Base-by-base conservation (phyloP, 2,329 filamentous ascomycete genomes). In the Venturia carpophila region DNA sequence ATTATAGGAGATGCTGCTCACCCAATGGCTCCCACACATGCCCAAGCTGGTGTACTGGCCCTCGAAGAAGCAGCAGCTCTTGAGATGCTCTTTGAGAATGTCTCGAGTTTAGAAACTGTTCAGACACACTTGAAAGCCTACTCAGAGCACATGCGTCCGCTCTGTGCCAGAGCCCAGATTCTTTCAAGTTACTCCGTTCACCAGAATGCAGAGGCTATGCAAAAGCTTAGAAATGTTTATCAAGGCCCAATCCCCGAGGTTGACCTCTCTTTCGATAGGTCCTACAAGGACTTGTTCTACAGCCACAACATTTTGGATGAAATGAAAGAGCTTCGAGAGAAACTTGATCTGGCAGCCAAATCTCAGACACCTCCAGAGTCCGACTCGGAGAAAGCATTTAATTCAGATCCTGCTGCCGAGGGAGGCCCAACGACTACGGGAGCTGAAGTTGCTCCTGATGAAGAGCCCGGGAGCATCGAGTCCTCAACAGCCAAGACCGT, bases 1-100 rank as follows among this genome's bases (percentile, higher is more conserved):
- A 37, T 63, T 9, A 63, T 63, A 10, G 61, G 61, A 15, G 61
- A 63, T 37, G 37, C 61, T 5, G 61, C 61, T 37, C 61, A 63
- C 30, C 61, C 61, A 37, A 63, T 63, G 61, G 30, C 43, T 24
- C 61, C 42, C 9, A 43, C 30, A 42, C n/a, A 45, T 21, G 61
- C 39, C 13, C 61, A 63, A 49, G 61, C n/a, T 7, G 61, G 39
- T 6, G 43, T 43, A n/a, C 39, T 63, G 24, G 42, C 61, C 19
- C 39, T 63, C 13, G 61, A 63, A 34, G 61, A 63, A 43, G 61
- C 39, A 13, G 61, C 39, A 15, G 30, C 61, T 45, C 61, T 63
- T 11, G 61, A 45, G 30, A 17, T 43, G 21, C 39, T 63, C 19
- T 63, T 63, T 27, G 17, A 43, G 3, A 27, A 27, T 17, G 30